phyloP scores from a whole-genome alignment of 176 grass and related monocot genomes.

The Alloteropsis semialata region DNA sequence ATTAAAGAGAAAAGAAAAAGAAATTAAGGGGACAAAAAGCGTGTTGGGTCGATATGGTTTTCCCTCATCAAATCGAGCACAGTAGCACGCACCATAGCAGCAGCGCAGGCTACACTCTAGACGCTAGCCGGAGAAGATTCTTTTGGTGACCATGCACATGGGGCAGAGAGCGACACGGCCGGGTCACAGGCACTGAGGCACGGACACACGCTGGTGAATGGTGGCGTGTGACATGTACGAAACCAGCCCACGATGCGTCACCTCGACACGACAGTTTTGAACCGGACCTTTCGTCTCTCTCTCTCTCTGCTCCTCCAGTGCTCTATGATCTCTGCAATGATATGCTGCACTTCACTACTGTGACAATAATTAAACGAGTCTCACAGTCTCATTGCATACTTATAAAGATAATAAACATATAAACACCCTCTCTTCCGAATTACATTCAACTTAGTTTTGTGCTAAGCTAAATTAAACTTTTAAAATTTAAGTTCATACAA shows the following conservation, averaged over 20 bases:
- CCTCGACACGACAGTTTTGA: slow-evolving; percentile 67
- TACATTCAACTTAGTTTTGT: no score
- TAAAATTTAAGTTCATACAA: no score
- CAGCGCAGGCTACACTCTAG: neutral
- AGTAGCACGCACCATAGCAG: slow-evolving; percentile 15
- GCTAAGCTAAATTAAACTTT: no score
- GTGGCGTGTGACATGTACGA: neutral
- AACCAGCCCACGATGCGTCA: slow-evolving; percentile 49
- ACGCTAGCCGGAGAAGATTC: neutral
- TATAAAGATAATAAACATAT: neutral
- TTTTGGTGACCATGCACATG: neutral
- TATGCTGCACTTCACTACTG: neutral
- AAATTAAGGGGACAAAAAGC: neutral
- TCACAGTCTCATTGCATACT: neutral
- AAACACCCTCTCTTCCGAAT: no score
- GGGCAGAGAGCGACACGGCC: neutral
- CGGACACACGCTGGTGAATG: slow-evolving; percentile 8
- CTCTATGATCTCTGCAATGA: neutral
- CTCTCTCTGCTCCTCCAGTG: neutral
- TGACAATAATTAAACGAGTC: neutral
- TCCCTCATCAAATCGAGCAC: slow-evolving; percentile 8
- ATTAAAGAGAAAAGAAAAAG: neutral
- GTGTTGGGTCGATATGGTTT: neutral
- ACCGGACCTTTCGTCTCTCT: neutral
- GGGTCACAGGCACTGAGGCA: neutral